Conservation (phyloP, 805 yeast genomes). For the Spathaspora hagerdaliae region DNA sequence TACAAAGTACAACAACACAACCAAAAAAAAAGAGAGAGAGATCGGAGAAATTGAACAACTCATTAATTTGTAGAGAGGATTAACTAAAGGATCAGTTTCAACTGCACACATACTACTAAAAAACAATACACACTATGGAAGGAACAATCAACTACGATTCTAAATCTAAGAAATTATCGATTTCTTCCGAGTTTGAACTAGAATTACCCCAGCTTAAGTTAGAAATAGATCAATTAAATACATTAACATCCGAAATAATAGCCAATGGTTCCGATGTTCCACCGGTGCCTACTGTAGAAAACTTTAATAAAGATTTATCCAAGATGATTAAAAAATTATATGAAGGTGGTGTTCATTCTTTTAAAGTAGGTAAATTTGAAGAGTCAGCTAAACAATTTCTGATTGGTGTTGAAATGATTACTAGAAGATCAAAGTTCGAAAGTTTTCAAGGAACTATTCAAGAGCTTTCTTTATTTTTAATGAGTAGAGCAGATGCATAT, state of each 20-base stretch:
- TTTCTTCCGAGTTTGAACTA: conserved; percentile 14
- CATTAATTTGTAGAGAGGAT: neutral
- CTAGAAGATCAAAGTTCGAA: conserved; percentile 69
- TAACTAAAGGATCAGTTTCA: neutral
- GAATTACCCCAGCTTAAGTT: conserved; percentile 26
- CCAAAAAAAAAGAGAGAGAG: too few species aligned
- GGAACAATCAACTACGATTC: conserved; percentile 22
- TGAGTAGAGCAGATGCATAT: conserved; percentile 69
- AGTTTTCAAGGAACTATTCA: conserved; percentile 68
- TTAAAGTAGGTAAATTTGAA: conserved; percentile 49
- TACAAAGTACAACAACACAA: too few species aligned
- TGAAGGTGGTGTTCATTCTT: conserved; percentile 56
- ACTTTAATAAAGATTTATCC: conserved; percentile 52
- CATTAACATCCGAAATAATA: conserved; percentile 34
- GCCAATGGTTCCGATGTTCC: conserved; percentile 48
- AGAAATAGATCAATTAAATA: conserved; percentile 43
- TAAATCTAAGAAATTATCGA: conserved; percentile 21
- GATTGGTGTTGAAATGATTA: conserved; percentile 64
- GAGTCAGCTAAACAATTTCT: conserved; percentile 64
- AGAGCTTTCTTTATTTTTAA: conserved; percentile 61
- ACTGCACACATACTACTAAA: neutral
- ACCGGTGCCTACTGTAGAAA: conserved; percentile 49
- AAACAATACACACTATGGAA: conserved; percentile 13
- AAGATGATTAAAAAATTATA: conserved; percentile 62
- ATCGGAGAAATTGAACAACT: neutral